Evolutionary conservation across 176 grass and related monocot genomes (phyloP), one percentile per base, ranked within the genome.

Genomic region (Eleusine coracana): DNA sequence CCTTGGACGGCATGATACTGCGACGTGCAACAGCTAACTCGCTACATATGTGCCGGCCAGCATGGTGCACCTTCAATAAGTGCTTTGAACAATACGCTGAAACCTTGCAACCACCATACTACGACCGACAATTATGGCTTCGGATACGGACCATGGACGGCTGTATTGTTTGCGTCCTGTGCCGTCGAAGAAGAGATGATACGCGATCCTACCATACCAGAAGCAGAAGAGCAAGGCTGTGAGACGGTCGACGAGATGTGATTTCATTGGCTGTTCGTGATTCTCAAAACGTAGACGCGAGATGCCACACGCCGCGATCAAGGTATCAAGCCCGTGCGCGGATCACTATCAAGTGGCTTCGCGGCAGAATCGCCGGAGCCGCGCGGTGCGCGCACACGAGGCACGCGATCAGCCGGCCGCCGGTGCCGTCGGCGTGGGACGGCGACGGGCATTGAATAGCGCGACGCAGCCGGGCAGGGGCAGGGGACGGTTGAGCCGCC

Each of bases 371-470:
- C 31, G 31, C 21, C 60, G 48, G 42, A 61, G 10, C 75, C 34
- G 36, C 21, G 13, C 10, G 15, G 21, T 10, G 31, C 20, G 38
- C 36, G 20, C 39, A 42, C 38, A 13, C n/a, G 6, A 42, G 38
- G 58, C 62, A 5, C 63, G 63, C 63, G 48, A 29, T 2, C 65
- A 29, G 12, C 5, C 7, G 66, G 41, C 31, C 9, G 41, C 39
- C 71, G 31, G 50, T 17, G 46, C 42, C 48, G 41, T 39, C 46
- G 50, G 49, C 79, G 46, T 76, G 48, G 77, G 60, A 78, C 60
- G 68, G 78, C 73, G 86, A 85, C 55, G 29, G 59, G 86, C 82
- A 91, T 91, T 88, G 59, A 91, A 85, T 79, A 1, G 34, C 72
- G 58, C 74, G 6, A 68, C 23, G 39, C 66, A 23, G 58, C 12